Evolutionary conservation across 2,329 filamentous ascomycete species (phyloP), one percentile per base, ranked within the genome.

Genomic region (Nothophaeocryptopus gaeumannii): DNA sequence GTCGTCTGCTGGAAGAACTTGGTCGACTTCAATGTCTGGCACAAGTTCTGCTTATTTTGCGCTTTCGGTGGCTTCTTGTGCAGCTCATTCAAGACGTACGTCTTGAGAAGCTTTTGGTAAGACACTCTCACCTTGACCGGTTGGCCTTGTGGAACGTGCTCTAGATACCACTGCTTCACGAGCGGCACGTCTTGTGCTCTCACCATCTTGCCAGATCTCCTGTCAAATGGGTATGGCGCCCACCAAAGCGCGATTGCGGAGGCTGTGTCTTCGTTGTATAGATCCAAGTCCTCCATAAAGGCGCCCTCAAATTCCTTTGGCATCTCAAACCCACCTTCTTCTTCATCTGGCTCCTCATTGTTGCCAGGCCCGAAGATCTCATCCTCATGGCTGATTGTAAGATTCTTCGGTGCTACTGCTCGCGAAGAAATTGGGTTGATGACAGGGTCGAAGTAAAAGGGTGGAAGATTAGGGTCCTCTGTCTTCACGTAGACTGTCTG

Each of bases 1-100:
- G 89, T 96, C 2, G 93, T 99, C 72, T 97, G 93, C 72, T 99
- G 95, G 79, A 99, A 99, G 75, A 99, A 99, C 67, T 99, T 99
- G 40, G 93, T 99, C 60, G 89, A 85, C 72, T 96, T 97, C 59
- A 99, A 73, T 8, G 89, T 95, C 62, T 83, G 84, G 68, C 97
- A 81, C 50, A 99, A 73, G 63, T 95, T 89, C 66, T 99, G 93
- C 68, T 92, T 95, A 74, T 91, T 96, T 60, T 96, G 85, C 3
- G 93, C 89, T 77, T 99, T 97, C 5, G 92, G 89, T 59, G 87
- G 89, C 73, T 91, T 95, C 75, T 92, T 95, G 72, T 99, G 95
- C 39, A 99, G 78, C 72, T 97, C 92, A 61, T 99, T 99, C 58
- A 99, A 79, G 13, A 99, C 93, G 61, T 85, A 99, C 3, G 88